Percentiles rank a stretch among this genome's conserved stretches.
Conservation (phyloP, 345 rosid genomes). For the Populus pruinosa region DNA sequence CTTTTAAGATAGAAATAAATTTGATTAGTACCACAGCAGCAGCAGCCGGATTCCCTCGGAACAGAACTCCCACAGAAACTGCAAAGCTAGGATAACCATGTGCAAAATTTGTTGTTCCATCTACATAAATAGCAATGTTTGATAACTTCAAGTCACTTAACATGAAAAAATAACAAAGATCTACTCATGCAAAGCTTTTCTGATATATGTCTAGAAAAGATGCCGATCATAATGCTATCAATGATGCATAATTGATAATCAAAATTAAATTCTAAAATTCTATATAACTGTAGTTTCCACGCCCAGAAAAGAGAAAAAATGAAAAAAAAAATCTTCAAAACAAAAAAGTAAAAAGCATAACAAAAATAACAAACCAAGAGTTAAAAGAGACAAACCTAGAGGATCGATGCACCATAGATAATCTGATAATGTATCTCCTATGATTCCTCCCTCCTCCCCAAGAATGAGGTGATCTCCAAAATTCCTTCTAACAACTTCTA, state of each 20-base stretch:
- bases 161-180: not conserved
- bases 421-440: conserved; percentile 76
- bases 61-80: conserved; percentile 86
- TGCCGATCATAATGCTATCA: not conserved
- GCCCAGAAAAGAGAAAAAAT: not conserved
- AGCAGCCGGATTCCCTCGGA: conserved; percentile 76
- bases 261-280: not conserved
- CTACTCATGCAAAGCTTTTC: not conserved
- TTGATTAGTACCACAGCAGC: conserved; percentile 76
- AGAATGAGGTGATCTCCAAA: conserved; percentile 85
- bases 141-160: not conserved
- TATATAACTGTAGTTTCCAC: not conserved
- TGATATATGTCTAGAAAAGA: not conserved
- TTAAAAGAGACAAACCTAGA: conserved; percentile 53
- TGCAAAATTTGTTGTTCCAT: conserved; percentile 96
- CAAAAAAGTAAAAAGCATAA: not conserved
- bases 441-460: conserved; percentile 94
- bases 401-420: conserved; percentile 99
- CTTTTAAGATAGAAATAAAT: not conserved
- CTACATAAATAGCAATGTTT: conserved; percentile 32
- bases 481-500: conserved; percentile 69
- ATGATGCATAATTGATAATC: not conserved
- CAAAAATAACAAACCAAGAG: not conserved
- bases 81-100: conserved; percentile 98
- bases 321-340: not conserved